These are phyloP conservation scores for Citropsis articulata DNA, from an alignment of 345 rosid genomes.

Conservation along the genomic window DNA sequence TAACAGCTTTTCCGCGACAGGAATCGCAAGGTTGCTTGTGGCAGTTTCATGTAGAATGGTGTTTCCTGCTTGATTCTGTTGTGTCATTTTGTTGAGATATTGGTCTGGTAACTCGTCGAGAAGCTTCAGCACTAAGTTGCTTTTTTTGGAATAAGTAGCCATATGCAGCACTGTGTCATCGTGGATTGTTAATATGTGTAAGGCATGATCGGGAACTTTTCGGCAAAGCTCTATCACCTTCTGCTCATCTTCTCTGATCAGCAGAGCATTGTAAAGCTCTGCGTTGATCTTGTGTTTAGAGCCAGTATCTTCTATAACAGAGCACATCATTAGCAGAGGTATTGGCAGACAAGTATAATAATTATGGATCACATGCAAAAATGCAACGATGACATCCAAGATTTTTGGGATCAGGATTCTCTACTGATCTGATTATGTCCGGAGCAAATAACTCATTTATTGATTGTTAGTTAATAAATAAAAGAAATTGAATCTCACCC, in stretches of 20 bases:
- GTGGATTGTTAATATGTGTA: background rate
- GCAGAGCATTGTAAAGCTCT: background rate
- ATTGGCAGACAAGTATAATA: no score
- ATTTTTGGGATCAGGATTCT: no score
- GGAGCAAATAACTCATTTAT: no score
- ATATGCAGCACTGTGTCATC: background rate
- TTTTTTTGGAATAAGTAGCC: background rate
- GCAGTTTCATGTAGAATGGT: conserved; percentile 27
- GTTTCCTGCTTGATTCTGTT: conserved; percentile 11
- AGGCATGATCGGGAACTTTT: conserved; percentile 9
- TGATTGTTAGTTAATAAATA: no score
- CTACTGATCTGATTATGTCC: no score
- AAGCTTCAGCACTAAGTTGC: background rate
- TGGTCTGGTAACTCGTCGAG: conserved; percentile 9
- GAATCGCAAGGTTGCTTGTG: conserved; percentile 4
- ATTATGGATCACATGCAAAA: no score
- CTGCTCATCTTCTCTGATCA: conserved; percentile 4
- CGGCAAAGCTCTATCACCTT: conserved; percentile 14
- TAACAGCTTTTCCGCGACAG: background rate
- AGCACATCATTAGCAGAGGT: background rate
- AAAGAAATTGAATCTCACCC: no score
- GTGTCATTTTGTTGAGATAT: conserved; percentile 2
- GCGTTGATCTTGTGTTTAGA: background rate
- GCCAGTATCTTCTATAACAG: background rate
- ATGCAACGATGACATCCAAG: no score